phyloP scores from a whole-genome alignment of 176 grass and related monocot genomes.

The Stipa capillata region DNA sequence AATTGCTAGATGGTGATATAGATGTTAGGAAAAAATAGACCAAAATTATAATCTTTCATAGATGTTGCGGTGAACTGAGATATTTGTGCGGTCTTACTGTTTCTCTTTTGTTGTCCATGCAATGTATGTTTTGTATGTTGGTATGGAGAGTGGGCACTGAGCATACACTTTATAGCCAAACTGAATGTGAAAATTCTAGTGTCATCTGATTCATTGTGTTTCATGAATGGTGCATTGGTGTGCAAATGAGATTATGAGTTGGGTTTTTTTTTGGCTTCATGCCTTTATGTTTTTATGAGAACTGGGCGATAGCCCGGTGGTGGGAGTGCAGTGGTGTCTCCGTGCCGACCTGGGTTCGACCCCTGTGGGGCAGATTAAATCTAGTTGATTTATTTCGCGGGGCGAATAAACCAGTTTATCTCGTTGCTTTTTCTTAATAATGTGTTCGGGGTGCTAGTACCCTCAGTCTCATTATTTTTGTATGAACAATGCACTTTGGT shows the following conservation, averaged over 20 bases:
- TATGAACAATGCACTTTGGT: neutral
- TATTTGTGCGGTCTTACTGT: neutral
- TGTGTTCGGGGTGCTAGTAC: no score
- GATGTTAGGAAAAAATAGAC: neutral
- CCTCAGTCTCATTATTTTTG: no score
- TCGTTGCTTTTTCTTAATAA: no score
- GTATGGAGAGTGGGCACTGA: no score
- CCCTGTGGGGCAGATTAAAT: no score
- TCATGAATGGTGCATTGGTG: neutral
- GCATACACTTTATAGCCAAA: no score
- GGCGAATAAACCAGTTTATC: no score
- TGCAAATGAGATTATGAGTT: neutral
- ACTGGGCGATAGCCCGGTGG: no score
- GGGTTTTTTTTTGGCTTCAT: neutral
- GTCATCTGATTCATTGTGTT: neutral
- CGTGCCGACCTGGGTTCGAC: no score
- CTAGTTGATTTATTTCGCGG: no score
- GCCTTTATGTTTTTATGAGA: neutral
- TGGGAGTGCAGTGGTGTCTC: no score
- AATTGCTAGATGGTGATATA: neutral
- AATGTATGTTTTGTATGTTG: neutral
- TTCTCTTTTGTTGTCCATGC: neutral
- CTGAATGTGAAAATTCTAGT: neutral
- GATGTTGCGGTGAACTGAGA: neutral
- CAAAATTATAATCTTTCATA: neutral